Conservation (phyloP, 1,139 yeast genomes). For the Yarrowia galli region DNA sequence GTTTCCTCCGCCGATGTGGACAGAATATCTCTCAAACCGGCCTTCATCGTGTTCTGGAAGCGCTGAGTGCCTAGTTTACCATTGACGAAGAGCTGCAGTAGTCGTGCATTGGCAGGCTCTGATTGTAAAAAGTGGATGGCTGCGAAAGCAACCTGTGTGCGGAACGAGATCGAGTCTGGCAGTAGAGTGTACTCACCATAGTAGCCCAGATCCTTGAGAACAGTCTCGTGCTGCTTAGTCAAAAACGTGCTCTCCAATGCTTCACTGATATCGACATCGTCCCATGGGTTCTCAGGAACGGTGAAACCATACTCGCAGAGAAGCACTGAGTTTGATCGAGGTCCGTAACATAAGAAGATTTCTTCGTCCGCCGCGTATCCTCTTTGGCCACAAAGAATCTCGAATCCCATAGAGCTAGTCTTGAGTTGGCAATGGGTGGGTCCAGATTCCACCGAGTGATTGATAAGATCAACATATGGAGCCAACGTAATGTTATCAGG, state of each 20-base stretch:
- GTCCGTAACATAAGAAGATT: conserved; percentile 78
- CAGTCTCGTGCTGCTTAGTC: conserved; percentile 54
- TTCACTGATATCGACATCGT: conserved; percentile 68
- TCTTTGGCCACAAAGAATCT: conserved; percentile 47
- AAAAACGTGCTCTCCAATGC: conserved; percentile 53
- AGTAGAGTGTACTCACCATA: conserved; percentile 76
- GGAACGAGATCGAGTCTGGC: conserved; percentile 63
- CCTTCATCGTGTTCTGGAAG: conserved; percentile 37
- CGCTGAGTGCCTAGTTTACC: conserved; percentile 39
- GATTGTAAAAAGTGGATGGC: conserved; percentile 52
- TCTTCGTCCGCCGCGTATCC: conserved; percentile 59
- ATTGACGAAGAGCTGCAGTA: conserved; percentile 41
- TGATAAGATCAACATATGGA: conserved; percentile 87
- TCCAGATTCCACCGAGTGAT: conserved; percentile 65
- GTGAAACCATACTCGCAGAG: conserved; percentile 88
- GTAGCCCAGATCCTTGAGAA: conserved; percentile 62
- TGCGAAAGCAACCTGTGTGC: conserved; percentile 80
- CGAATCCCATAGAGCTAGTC: conserved; percentile 60
- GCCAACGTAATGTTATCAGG: conserved; percentile 84
- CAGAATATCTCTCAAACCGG: conserved; percentile 35
- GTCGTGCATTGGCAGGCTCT: conserved; percentile 33
- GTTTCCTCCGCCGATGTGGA: neutral
- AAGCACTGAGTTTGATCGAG: conserved; percentile 83
- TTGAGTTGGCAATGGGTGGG: conserved; percentile 55
- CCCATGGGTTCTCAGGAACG: conserved; percentile 66